phyloP scores from a whole-genome alignment of 257 asterid species.

The Plectranthus barbatus region DNA sequence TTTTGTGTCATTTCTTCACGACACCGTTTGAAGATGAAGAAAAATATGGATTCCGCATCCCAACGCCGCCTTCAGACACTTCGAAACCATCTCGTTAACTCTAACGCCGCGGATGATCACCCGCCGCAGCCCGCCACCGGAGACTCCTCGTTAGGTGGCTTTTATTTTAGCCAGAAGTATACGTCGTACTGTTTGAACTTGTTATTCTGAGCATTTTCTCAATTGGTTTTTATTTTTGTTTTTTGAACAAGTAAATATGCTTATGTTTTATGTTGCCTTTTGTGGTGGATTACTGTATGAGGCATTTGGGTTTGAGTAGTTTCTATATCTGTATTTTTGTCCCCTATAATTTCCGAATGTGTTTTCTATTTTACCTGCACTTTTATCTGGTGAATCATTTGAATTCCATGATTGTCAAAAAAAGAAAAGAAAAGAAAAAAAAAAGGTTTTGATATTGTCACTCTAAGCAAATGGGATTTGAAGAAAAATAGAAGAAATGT shows the following conservation, averaged over 20 bases:
- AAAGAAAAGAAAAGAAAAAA: neutral
- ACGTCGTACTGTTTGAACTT: too few relatives aligned
- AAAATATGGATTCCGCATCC: conserved; percentile 25
- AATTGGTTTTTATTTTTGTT: neutral
- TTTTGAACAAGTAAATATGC: too few relatives aligned
- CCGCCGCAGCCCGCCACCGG: conserved; percentile 24
- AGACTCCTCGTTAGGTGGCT: conserved; percentile 28
- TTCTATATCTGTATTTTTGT: too few relatives aligned
- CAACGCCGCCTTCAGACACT: conserved; percentile 36
- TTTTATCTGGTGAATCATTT: neutral
- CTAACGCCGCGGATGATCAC: conserved; percentile 19
- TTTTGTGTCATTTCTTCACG: neutral
- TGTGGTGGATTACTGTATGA: too few relatives aligned
- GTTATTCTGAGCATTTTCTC: too few relatives aligned
- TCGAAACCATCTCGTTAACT: conserved; percentile 25
- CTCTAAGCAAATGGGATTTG: too few relatives aligned
- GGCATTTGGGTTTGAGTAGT: too few relatives aligned
- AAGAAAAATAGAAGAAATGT: too few relatives aligned
- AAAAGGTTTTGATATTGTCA: neutral
- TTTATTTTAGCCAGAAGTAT: neutral
- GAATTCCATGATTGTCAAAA: neutral
- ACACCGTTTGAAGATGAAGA: neutral
- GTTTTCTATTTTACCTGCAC: too few relatives aligned
- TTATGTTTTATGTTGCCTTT: too few relatives aligned
- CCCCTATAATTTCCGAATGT: too few relatives aligned